Conservation (phyloP, 345 rosid species). For the Turnera subulata region DNA sequence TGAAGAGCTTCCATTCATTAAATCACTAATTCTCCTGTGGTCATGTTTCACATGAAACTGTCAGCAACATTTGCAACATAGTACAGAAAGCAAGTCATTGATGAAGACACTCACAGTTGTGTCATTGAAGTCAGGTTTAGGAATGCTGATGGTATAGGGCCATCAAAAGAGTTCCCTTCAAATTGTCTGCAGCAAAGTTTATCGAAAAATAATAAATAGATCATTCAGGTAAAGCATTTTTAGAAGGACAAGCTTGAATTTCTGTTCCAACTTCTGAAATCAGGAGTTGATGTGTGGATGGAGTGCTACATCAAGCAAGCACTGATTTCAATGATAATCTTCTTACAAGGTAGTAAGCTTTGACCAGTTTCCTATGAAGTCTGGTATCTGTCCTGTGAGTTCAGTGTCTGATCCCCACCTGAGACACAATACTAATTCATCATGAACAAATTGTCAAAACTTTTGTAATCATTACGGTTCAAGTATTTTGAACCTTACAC, state of each 20-base stretch:
- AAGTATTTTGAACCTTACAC: constrained; percentile 28
- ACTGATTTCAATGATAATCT: no score
- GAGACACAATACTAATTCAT: no score
- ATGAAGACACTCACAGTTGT: constrained; percentile 42
- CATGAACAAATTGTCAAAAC: no score
- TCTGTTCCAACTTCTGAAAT: no score
- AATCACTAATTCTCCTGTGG: constrained; percentile 63
- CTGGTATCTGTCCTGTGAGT: constrained; percentile 64
- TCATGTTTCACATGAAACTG: constrained; percentile 7
- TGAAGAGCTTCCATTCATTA: constrained; percentile 37
- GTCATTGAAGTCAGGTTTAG: constrained; percentile 42
- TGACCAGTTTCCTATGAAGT: constrained; percentile 63
- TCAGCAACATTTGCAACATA: background rate
- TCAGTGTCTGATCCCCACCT: constrained; percentile 61
- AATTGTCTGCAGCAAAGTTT: constrained; percentile 46
- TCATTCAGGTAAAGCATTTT: no score
- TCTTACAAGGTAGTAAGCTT: constrained; percentile 46
- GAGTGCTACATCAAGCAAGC: no score
- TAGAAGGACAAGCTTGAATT: no score
- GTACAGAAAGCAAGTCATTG: no score
- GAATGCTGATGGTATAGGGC: constrained; percentile 63
- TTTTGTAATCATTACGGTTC: background rate
- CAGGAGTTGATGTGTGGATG: constrained; percentile 14
- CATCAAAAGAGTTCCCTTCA: constrained; percentile 59
- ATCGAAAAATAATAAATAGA: no score